Evolutionary conservation across 805 yeast genomes (phyloP).

Genomic region (Komagataella pastoris): DNA sequence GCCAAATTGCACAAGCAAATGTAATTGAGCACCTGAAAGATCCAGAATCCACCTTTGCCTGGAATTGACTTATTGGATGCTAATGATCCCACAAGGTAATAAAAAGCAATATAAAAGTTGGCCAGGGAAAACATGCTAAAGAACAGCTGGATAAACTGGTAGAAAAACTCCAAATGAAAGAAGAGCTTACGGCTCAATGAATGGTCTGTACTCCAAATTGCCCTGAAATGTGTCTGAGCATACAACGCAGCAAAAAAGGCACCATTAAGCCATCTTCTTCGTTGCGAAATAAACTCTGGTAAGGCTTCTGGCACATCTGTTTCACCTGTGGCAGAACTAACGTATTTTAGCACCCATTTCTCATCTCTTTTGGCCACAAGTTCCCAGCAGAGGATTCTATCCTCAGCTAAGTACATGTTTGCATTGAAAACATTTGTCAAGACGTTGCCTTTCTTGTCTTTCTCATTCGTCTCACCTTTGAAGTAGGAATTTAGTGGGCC

Average conservation of each 20-base stretch:
- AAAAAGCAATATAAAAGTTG: constrained; percentile 85
- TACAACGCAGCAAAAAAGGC: constrained; percentile 94
- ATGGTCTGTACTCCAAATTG: constrained; percentile 85
- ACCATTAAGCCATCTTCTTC: constrained; percentile 98
- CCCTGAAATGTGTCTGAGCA: constrained; percentile 72
- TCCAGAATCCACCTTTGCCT: constrained; percentile 64
- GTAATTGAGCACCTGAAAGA: constrained; percentile 80
- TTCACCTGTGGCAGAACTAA: constrained; percentile 86
- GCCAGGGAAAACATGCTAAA: constrained; percentile 91
- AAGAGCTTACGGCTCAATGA: constrained; percentile 66
- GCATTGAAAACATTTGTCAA: constrained; percentile 74
- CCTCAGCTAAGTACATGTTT: constrained; percentile 95
- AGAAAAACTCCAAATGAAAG: constrained; percentile 77
- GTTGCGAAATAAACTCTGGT: constrained; percentile 89
- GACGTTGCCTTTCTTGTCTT: constrained; percentile 3
- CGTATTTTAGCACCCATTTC: constrained; percentile 85
- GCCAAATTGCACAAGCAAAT: constrained; percentile 71
- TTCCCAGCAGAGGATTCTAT: constrained; percentile 94
- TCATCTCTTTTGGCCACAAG: constrained; percentile 74
- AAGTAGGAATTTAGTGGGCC: constrained; percentile 87
- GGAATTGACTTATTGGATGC: constrained; percentile 33
- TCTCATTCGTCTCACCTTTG: constrained; percentile 56
- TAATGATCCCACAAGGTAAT: constrained; percentile 84
- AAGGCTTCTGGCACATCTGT: constrained; percentile 94
- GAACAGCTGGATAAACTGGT: constrained; percentile 66